A percentile compares a stretch with the other conserved stretches of the same genome.
Evolutionary conservation across 352 stramenopile species (phyloP).

Genomic region (Pythium pectinolyticum): DNA sequence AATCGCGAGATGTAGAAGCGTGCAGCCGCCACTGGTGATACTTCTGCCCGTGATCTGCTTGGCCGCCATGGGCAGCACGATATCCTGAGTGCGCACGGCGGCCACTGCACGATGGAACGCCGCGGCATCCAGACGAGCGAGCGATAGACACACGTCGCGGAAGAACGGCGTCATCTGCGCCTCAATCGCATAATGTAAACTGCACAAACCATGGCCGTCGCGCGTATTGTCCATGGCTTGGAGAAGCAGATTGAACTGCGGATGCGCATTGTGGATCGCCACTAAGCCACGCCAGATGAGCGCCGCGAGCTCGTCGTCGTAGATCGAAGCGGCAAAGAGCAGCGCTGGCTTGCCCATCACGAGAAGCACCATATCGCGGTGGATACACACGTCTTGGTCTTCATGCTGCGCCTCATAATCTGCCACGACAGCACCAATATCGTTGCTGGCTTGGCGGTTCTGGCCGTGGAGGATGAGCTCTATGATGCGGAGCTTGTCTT

Average conservation of each 20-base stretch:
- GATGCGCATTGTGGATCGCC: conserved; percentile 40
- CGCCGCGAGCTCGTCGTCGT: conserved; percentile 76
- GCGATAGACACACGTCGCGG: conserved; percentile 27
- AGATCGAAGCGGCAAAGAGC: conserved; percentile 80
- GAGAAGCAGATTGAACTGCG: conserved; percentile 47
- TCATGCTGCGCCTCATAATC: conserved; percentile 32
- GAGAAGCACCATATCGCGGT: conserved; percentile 37
- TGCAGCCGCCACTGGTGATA: conserved; percentile 69
- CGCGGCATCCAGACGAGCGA: neutral
- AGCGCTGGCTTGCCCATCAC: conserved; percentile 80
- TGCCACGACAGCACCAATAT: conserved; percentile 34
- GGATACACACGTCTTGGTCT: conserved; percentile 2
- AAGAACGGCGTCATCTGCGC: conserved; percentile 65
- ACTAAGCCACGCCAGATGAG: conserved; percentile 62
- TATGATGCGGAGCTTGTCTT: conserved; percentile 15
- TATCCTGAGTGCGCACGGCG: conserved; percentile 47
- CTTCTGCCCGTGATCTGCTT: conserved; percentile 65
- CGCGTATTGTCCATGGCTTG: conserved; percentile 70
- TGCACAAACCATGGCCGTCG: conserved; percentile 68
- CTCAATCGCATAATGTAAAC: conserved; percentile 77
- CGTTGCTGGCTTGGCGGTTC: conserved; percentile 6
- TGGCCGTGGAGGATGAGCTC: conserved; percentile 26
- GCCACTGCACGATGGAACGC: conserved; percentile 10
- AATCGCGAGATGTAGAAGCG: conserved; percentile 67
- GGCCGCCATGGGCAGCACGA: conserved; percentile 63